phyloP scores from a whole-genome alignment of 1,139 yeast species.

The Saccharomyces hybrid region DNA sequence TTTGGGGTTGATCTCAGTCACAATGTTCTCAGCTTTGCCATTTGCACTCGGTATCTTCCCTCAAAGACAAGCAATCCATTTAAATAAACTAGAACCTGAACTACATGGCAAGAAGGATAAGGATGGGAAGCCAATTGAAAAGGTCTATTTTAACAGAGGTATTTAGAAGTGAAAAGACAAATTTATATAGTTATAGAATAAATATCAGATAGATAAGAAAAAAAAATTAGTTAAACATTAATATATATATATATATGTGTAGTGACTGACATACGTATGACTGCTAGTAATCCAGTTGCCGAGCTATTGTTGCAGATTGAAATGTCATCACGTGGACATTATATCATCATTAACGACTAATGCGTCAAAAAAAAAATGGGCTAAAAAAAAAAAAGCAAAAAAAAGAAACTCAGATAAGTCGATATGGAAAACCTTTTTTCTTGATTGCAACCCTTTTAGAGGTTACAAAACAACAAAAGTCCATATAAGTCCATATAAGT shows the following conservation, averaged over 20 bases:
- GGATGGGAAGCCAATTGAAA: constrained; percentile 49
- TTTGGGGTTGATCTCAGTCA: constrained; percentile 73
- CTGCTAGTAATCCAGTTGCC: neutral
- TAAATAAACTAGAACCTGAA: constrained; percentile 51
- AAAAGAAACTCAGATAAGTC: neutral
- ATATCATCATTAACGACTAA: neutral
- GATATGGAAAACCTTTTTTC: neutral
- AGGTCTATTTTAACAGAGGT: constrained; percentile 87
- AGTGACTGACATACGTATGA: neutral
- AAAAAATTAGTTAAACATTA: neutral
- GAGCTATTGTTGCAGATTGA: neutral
- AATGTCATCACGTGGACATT: neutral
- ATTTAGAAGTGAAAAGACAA: constrained; percentile 37
- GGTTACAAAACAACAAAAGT: neutral
- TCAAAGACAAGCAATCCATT: constrained; percentile 61
- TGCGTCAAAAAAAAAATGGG: neutral
- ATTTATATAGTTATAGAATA: neutral
- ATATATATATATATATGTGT: too few relatives aligned
- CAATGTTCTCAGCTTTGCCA: constrained; percentile 83
- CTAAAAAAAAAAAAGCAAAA: neutral
- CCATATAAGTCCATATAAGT: neutral
- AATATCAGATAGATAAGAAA: neutral
- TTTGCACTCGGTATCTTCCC: constrained; percentile 95
- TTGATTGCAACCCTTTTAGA: neutral
- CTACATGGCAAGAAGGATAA: constrained; percentile 54